Conservation (phyloP, 805 yeast species). For the Kurtzmaniella cleridarum region DNA sequence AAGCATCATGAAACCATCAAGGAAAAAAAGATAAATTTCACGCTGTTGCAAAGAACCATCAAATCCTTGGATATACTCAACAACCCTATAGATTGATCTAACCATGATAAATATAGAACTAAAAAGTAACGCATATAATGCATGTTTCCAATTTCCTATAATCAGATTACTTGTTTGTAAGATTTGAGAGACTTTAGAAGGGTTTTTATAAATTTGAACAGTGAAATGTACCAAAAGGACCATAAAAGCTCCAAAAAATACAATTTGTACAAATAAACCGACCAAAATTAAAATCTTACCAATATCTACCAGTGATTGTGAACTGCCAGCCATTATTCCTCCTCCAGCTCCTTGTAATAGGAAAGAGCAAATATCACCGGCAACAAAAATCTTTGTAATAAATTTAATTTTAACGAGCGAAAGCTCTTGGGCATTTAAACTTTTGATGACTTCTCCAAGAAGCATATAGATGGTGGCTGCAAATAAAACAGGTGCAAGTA, state of each 20-base stretch:
- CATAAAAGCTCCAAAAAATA: slow-evolving; percentile 22
- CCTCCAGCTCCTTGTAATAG: slow-evolving; percentile 26
- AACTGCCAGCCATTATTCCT: slow-evolving; percentile 18
- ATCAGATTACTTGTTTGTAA: background rate
- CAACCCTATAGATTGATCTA: slow-evolving; percentile 25
- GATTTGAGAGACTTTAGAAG: background rate
- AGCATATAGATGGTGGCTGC: slow-evolving; percentile 27
- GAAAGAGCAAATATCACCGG: slow-evolving; percentile 24
- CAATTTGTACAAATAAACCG: slow-evolving; percentile 26
- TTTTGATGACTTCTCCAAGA: slow-evolving; percentile 17
- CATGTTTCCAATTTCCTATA: slow-evolving; percentile 6
- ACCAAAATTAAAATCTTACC: slow-evolving; percentile 19
- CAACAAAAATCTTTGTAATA: slow-evolving; percentile 20
- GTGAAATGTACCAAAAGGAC: slow-evolving; percentile 11
- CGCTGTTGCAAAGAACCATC: slow-evolving; percentile 18
- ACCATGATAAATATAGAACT: slow-evolving; percentile 16
- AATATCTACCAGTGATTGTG: background rate
- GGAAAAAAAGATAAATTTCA: slow-evolving; percentile 19
- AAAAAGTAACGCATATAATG: slow-evolving; percentile 3
- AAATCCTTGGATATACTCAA: slow-evolving; percentile 24
- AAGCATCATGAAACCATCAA: slow-evolving; percentile 22
- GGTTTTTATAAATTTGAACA: slow-evolving; percentile 2
- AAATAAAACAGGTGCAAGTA: slow-evolving; percentile 25
- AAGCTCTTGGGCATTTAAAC: slow-evolving; percentile 11
- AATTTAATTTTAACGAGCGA: slow-evolving; percentile 15